Percentiles rank a stretch among this genome's conserved stretches.
Conservation (phyloP, 495 filamentous ascomycete genomes). For the Pyrenopolyporus hunteri region DNA sequence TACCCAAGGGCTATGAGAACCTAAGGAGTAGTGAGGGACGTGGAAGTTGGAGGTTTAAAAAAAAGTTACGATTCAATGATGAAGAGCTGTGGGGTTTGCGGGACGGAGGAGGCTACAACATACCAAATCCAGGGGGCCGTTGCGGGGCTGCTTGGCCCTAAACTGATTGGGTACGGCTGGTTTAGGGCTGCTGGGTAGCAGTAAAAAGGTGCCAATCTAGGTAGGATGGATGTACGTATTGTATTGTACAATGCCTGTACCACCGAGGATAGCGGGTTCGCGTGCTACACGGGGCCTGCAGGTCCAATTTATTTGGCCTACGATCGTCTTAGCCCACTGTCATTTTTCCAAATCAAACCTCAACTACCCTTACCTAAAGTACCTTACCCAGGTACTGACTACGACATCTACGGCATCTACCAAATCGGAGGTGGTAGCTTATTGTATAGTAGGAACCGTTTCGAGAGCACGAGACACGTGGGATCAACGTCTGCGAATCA, state of each 20-base stretch:
- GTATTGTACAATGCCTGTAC: neutral
- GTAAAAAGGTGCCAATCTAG: neutral
- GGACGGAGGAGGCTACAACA: conserved; percentile 33
- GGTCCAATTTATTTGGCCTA: conserved; percentile 16
- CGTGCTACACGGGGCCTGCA: neutral
- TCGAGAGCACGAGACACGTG: conserved; percentile 28
- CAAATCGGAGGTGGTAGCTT: too few relatives aligned
- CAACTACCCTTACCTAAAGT: too few relatives aligned
- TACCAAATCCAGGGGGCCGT: conserved; percentile 16
- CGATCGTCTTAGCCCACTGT: neutral
- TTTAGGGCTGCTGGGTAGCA: conserved; percentile 31
- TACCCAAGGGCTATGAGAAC: neutral
- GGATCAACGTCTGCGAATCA: conserved; percentile 31
- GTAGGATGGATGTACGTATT: neutral
- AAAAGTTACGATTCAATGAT: conserved; percentile 25
- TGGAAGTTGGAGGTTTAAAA: conserved; percentile 24
- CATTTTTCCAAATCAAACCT: too few relatives aligned
- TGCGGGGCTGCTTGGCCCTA: conserved; percentile 20
- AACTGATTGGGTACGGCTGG: neutral
- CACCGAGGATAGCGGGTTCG: neutral
- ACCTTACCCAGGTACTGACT: neutral
- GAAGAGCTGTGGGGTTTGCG: conserved; percentile 13
- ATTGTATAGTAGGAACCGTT: too few relatives aligned
- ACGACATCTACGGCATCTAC: too few relatives aligned
- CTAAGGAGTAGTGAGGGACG: neutral